Base-by-base conservation (phyloP, 176 grass and related monocot genomes). In the Lolium rigidum region DNA sequence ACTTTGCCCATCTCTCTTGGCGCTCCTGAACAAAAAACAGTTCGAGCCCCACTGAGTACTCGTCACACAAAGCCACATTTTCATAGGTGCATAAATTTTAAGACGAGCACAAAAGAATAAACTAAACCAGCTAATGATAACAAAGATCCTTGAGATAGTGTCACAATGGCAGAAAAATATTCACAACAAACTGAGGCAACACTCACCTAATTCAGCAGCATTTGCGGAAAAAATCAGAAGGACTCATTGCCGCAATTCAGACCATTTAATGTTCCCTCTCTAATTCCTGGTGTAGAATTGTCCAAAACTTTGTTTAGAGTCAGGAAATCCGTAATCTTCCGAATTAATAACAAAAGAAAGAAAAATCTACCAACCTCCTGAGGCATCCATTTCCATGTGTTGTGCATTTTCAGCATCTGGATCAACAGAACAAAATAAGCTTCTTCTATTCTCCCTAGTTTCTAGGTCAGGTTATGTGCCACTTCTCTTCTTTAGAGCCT, bases 131-230 rank as follows among this genome's bases (percentile, higher is more conserved):
- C 21, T 70, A 77, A 39, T 6, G 41, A 60, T 3, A 76, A 43
- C 68, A 76, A 7, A 49, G 1, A n/a, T 66, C 50, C 28, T 39
- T 25, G 51, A 77, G 20, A 76, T 9, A 70, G 51, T 74, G 24
- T 7, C 15, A 35, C 15, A 25, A 87, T 81, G 55, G 9, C 44
- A 82, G 26, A 84, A 28, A 78, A 70, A 18, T 37, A 70, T 74
- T 17, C 25, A 52, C 5, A 55, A 65, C 60, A 60, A 64, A 76
- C 15, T 59, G 14, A 82, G 46, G 15, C 3, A 56, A 18, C 5
- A 62, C 58, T 65, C 80, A 95, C 95, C 95, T 88, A 92, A 86
- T 92, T 98, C 87, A 44, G 93, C 93, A 87, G 93, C 95, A 93
- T 35, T 35, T 35, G 31, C 31, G 31, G 31, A 35, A 35, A 35